phyloP scores from a whole-genome alignment of 352 stramenopile genomes.

The Pythium aristosporum region DNA sequence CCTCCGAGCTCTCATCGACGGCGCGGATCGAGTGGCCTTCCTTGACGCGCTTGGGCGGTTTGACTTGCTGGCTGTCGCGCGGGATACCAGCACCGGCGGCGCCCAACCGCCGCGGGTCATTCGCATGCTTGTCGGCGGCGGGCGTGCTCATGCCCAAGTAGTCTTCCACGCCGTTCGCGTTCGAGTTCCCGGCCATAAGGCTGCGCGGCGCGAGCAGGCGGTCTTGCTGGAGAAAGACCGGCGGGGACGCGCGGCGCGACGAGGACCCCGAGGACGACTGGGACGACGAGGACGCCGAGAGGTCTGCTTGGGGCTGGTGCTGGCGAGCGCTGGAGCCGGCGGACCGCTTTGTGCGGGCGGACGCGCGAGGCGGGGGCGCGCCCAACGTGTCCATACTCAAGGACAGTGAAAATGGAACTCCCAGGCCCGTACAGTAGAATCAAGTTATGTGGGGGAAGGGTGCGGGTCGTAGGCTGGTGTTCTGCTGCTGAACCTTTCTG shows the following conservation, averaged over 20 bases:
- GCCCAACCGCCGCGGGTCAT: constrained; percentile 8
- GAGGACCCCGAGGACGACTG: constrained; percentile 5
- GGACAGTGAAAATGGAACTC: not conserved
- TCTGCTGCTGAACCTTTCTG: not conserved
- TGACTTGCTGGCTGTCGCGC: constrained; percentile 24
- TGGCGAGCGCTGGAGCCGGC: constrained; percentile 21
- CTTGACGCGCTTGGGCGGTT: constrained; percentile 3
- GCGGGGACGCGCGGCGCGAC: constrained; percentile 19
- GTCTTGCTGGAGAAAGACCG: constrained; percentile 25
- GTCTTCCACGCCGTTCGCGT: not conserved
- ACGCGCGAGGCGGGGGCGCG: not conserved
- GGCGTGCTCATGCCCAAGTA: constrained; percentile 26
- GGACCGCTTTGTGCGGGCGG: constrained; percentile 17
- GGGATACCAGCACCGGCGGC: constrained; percentile 18
- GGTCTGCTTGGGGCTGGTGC: not conserved
- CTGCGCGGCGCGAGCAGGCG: constrained; percentile 1
- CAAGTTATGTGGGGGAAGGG: not conserved
- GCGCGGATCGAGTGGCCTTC: constrained; percentile 31
- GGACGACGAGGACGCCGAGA: not conserved
- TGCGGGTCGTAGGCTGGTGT: not conserved
- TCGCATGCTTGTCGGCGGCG: constrained; percentile 10
- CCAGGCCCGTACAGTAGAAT: not conserved
- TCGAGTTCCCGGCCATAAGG: not conserved
- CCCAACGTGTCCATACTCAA: constrained; percentile 20
- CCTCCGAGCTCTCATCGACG: constrained; percentile 73